Evolutionary conservation across 768 basidiomycete species (phyloP), one percentile per base, ranked within the genome.

Genomic region (Serendipita sp.): DNA sequence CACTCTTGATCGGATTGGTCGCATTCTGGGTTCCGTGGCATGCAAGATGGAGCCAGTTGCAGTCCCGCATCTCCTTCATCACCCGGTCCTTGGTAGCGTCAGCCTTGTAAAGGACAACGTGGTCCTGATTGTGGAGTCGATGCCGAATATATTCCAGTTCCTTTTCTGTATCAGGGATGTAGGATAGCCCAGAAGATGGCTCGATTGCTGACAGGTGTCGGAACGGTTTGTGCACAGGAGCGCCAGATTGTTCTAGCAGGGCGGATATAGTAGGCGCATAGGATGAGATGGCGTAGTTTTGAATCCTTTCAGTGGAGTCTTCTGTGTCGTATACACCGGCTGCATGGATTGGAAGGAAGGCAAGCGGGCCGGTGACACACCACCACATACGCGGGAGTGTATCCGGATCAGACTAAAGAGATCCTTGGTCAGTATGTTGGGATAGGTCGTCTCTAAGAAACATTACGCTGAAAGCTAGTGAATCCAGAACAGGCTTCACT

Each of bases 21-120:
- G 8, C 18, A 5, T 52, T 33, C 50, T 72, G 72, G 18, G 48
- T 37, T 34, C 73, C 71, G 64, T 71, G 70, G 44, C 70, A 73
- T 64, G 67, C 68, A 50, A 74, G 68, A 62, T 75, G 74, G 11
- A 71, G 69, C 67, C 68, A 70, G 2, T 44, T 65, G n/a, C 40
- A 46, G 23, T 23, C 23, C 23, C 23, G 23, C 23, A 23, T 23
- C 23, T 23, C 23, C 23, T 23, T 23, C 23, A 23, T 23, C 23
- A 23, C 23, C 23, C 23, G 23, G 23, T 23, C 23, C 23, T 23
- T 23, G 23, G 23, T 23, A 23, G 23, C 23, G 23, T 23, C 23
- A 23, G 23, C 23, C 23, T 23, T 23, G 23, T 23, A 23, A 23
- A 23, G 23, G 23, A 23, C 23, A 23, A 23, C 23, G 23, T 23